phyloP scores from a whole-genome alignment of 208 protist species.

The Acanthamoeba lenticulata region DNA sequence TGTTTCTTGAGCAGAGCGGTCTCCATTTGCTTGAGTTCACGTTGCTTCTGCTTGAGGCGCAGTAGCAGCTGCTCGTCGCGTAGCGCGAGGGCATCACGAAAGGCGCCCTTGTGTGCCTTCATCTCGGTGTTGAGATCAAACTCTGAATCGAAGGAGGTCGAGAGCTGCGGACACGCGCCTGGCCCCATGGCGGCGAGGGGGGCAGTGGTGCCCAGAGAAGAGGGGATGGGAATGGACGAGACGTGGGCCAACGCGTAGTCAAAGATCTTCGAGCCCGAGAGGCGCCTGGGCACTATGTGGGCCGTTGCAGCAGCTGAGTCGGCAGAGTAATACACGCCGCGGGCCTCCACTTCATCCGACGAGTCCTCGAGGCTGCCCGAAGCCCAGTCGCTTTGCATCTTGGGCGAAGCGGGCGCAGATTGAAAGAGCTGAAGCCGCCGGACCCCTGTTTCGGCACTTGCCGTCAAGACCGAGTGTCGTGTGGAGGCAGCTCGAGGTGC shows the following conservation, averaged over 20 bases:
- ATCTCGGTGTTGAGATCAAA: conserved; percentile 1
- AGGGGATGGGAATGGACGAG: not conserved
- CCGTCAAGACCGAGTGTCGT: no score
- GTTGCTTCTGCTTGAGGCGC: conserved; percentile 24
- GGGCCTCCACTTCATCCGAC: not conserved
- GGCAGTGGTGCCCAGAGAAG: not conserved
- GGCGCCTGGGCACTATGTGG: not conserved
- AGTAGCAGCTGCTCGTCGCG: conserved; percentile 21
- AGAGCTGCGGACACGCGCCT: not conserved
- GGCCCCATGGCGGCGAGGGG: not conserved
- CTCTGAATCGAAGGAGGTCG: not conserved
- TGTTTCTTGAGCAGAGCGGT: not conserved
- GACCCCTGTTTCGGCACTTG: no score
- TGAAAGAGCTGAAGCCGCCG: not conserved
- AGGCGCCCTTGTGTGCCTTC: conserved; percentile 13
- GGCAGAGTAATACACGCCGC: not conserved
- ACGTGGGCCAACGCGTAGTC: not conserved
- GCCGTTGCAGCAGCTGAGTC: not conserved
- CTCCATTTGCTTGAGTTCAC: conserved; percentile 14
- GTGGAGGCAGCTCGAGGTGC: not conserved
- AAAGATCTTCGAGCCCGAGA: not conserved
- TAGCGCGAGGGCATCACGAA: not conserved
- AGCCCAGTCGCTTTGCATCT: not conserved
- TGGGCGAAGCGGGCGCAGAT: not conserved
- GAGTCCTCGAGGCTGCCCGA: not conserved